Evolutionary conservation across 2,329 filamentous ascomycete genomes (phyloP), one percentile per base, ranked within the genome.

Genomic region (Cladosporium sp.): DNA sequence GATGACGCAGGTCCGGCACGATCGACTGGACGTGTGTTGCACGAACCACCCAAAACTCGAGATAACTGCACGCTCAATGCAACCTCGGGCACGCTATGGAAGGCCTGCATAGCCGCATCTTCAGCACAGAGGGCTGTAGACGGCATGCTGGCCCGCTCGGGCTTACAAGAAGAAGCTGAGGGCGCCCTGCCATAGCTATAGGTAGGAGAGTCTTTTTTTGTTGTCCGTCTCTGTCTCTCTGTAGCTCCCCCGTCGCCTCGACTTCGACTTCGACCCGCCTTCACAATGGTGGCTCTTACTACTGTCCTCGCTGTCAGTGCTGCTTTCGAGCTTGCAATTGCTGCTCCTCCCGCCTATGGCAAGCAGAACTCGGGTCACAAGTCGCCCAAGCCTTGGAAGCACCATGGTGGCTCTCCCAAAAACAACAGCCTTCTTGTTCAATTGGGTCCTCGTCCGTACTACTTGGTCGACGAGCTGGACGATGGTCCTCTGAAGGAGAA

Each of bases 361-460:
- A 55, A 49, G 13, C 13, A 36, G 17, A 37, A 22, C 22, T 15
- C 24, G 3, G 19, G 20, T 32, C 49, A 25, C 12, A 42, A 39
- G 39, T 36, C 40, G 24, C 36, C 20, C n/a, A 51, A 52, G 56
- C 20, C 47, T 22, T 40, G 32, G 17, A 49, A 51, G 13, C 56
- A 58, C 28, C 57, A 58, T 15, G 51, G 51, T 20, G 51, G 51
- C 19, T 42, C 50, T 4, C 20, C 48, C 7, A 25, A 44, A 34
- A 51, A 75, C 22, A 56, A 55, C 22, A 51, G 32, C 42, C 48
- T 55, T 19, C 48, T 75, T 60, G 78, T 87, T 59, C 80, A 86
- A 52, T 74, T 87, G 3, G 85, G 84, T 6, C 83, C 84, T 1
- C 79, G 85, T 9, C 86, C 85, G 0, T 85, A 83, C 71, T 89